Percentiles rank a stretch among this genome's conserved stretches.
phyloP scores from a whole-genome alignment of 2,329 filamentous ascomycete species.

The Cadophora sp. region DNA sequence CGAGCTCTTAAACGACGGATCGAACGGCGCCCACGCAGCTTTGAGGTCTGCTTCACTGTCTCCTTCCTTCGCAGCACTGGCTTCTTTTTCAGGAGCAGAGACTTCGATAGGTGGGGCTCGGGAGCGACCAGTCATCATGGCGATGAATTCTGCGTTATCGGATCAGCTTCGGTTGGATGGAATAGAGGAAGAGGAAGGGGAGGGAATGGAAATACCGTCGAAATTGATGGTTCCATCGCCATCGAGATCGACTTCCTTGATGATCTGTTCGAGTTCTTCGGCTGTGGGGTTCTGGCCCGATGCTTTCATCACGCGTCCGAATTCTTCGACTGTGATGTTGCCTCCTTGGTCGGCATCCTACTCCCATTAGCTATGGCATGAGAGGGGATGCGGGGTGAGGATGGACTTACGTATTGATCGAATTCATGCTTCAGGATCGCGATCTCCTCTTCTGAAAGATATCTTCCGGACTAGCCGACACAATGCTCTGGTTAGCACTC shows the following conservation, averaged over 20 bases:
- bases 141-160: slow-evolving; percentile 46
- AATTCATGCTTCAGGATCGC: slow-evolving; percentile 37
- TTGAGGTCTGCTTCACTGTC: slow-evolving; percentile 42
- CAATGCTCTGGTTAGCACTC: not conserved
- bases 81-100: slow-evolving; percentile 2
- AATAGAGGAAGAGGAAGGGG: not conserved
- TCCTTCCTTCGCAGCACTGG: not conserved
- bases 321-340: slow-evolving; percentile 48
- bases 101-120: slow-evolving; percentile 31
- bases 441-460: slow-evolving; percentile 35
- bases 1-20: slow-evolving; percentile 45
- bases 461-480: slow-evolving; percentile 16
- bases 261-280: slow-evolving; percentile 48
- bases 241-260: slow-evolving; percentile 49
- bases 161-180: not conserved
- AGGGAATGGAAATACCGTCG: slow-evolving; percentile 41
- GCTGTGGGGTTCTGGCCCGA: slow-evolving; percentile 43
- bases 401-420: slow-evolving; percentile 36
- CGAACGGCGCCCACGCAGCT: slow-evolving; percentile 47
- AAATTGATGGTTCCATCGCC: slow-evolving; percentile 50
- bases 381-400: too few species aligned
- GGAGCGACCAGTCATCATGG: slow-evolving; percentile 50
- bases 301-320: slow-evolving; percentile 47
- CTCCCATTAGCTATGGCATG: not conserved
- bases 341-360: slow-evolving; percentile 38